A percentile compares a stretch with the other conserved stretches of the same genome.
These are phyloP conservation scores for Manihot esculenta DNA, from an alignment of 441 rosid genomes.

Conservation along the genomic window DNA sequence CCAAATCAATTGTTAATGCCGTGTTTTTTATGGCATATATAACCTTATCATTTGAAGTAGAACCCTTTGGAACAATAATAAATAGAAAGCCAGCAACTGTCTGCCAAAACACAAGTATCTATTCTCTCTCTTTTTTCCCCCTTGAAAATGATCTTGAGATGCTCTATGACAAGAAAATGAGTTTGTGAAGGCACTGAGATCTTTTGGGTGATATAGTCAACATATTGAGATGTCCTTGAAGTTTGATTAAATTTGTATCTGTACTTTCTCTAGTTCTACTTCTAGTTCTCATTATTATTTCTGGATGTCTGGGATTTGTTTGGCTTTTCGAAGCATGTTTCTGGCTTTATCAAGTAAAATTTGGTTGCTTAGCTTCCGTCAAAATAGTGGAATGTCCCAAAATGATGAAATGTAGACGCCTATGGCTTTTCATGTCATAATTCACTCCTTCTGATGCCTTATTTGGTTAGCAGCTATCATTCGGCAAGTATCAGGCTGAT, in stretches of 20 bases:
- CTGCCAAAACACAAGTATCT: neutral
- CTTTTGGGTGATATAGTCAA: no score
- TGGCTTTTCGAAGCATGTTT: neutral
- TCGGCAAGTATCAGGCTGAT: conserved; percentile 67
- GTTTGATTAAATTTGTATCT: neutral
- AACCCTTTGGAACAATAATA: neutral
- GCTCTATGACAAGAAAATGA: no score
- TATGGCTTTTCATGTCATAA: neutral
- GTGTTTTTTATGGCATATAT: neutral
- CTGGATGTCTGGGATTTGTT: neutral
- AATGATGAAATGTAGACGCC: neutral
- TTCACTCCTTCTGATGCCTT: conserved; percentile 23
- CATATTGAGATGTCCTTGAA: no score
- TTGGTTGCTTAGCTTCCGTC: neutral
- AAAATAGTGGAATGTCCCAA: neutral
- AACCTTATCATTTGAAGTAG: neutral
- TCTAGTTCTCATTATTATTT: neutral
- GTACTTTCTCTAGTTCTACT: neutral
- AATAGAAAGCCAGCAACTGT: neutral
- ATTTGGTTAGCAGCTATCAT: conserved; percentile 57
- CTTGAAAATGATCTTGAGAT: neutral
- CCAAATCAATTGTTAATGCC: neutral
- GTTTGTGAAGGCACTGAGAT: no score
- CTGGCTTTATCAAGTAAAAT: neutral
- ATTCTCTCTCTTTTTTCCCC: neutral